These are phyloP conservation scores for Thraustochytrium sp. DNA, from an alignment of 352 stramenopile genomes.

Conservation along the genomic window DNA sequence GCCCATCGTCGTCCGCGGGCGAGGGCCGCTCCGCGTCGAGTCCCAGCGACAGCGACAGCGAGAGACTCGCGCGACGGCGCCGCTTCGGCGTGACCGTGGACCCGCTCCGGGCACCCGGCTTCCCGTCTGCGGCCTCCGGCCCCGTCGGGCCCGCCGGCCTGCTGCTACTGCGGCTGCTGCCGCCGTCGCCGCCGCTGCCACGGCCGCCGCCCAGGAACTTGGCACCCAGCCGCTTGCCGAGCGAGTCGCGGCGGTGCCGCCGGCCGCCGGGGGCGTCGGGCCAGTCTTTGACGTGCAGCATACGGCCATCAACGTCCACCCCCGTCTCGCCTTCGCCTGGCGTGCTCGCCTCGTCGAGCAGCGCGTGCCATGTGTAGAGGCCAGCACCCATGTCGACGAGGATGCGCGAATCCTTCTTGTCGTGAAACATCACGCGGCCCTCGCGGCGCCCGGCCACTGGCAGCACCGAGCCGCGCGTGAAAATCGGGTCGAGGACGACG, in stretches of 20 bases:
- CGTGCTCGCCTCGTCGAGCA: background rate
- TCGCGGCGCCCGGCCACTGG: background rate
- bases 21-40: too few relatives aligned
- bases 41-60: too few relatives aligned
- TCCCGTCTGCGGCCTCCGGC: too few relatives aligned
- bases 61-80: too few relatives aligned
- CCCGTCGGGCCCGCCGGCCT: background rate
- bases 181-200: too few relatives aligned
- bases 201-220: background rate
- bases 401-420: background rate
- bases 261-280: background rate
- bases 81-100: too few relatives aligned
- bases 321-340: background rate
- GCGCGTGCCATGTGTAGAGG: background rate
- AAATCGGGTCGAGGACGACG: background rate
- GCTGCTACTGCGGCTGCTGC: too few relatives aligned
- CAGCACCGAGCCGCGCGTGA: background rate
- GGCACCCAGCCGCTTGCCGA: background rate
- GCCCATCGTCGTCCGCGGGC: background rate
- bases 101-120: too few relatives aligned
- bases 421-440: background rate
- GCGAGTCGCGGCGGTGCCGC: too few relatives aligned
- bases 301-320: background rate
- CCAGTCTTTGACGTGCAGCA: background rate
- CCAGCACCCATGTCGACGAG: background rate